These are phyloP conservation scores for Cladorrhinum sp. DNA, from an alignment of 2,329 filamentous ascomycete species.

Conservation along the genomic window DNA sequence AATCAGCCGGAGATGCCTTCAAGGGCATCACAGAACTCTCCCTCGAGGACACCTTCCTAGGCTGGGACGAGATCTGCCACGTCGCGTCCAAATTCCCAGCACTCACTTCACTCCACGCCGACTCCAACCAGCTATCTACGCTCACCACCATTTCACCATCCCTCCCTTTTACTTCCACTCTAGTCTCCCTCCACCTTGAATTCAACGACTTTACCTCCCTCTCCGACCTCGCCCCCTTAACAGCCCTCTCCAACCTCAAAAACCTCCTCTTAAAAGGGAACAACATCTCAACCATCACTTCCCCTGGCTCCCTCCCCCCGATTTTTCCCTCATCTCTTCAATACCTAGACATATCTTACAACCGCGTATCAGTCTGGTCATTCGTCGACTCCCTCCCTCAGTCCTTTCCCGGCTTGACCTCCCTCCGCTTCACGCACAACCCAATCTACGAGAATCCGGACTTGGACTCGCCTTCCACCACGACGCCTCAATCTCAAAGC, in stretches of 20 bases:
- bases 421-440: conserved; percentile 80
- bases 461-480: conserved; percentile 29
- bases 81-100: conserved; percentile 52
- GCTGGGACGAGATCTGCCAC: conserved; percentile 61
- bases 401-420: conserved; percentile 69
- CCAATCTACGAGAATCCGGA: conserved; percentile 66
- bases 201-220: conserved; percentile 66
- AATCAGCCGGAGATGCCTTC: conserved; percentile 42
- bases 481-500: neutral
- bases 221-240: conserved; percentile 54
- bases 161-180: conserved; percentile 44
- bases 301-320: conserved; percentile 35
- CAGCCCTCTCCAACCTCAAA: conserved; percentile 49
- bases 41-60: conserved; percentile 64
- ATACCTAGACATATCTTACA: conserved; percentile 73
- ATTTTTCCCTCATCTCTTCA: conserved; percentile 54
- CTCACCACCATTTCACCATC: conserved; percentile 43
- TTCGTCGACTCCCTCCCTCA: conserved; percentile 68
- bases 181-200: conserved; percentile 67
- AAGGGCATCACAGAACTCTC: conserved; percentile 56
- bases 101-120: conserved; percentile 50
- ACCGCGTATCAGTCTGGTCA: conserved; percentile 64
- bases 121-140: conserved; percentile 55
- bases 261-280: conserved; percentile 75
- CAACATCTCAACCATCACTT: conserved; percentile 51